phyloP scores from a whole-genome alignment of 345 rosid genomes.

The Firmiana major region DNA sequence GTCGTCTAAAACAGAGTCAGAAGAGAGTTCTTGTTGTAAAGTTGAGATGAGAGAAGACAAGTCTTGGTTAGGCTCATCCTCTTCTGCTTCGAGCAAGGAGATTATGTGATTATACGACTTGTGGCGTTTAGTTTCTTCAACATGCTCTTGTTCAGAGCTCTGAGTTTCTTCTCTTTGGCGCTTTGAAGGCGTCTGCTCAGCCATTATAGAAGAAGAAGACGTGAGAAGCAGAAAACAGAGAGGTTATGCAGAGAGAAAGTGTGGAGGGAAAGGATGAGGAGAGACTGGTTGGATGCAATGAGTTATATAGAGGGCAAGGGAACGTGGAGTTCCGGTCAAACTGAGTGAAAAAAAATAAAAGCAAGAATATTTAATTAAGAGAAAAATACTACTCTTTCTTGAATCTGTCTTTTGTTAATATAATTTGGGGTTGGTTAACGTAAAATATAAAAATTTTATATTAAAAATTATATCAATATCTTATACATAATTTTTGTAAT shows the following conservation, averaged over 20 bases:
- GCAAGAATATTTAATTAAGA: slow-evolving; percentile 2
- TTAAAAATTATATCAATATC: too few relatives aligned
- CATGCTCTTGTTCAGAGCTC: slow-evolving; percentile 12
- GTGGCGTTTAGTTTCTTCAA: slow-evolving; percentile 41
- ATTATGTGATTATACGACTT: slow-evolving; percentile 42
- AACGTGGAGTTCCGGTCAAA: slow-evolving; percentile 43
- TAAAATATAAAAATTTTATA: too few relatives aligned
- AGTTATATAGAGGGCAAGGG: slow-evolving; percentile 50
- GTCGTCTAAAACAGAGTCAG: slow-evolving; percentile 22
- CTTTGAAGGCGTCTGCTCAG: slow-evolving; percentile 38
- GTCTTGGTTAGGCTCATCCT: slow-evolving; percentile 47
- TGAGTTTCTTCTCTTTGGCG: slow-evolving; percentile 61
- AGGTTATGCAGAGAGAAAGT: background rate
- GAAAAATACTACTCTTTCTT: background rate
- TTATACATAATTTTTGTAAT: too few relatives aligned
- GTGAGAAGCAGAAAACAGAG: background rate
- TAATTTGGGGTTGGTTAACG: too few relatives aligned
- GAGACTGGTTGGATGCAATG: slow-evolving; percentile 38
- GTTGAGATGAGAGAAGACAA: slow-evolving; percentile 49
- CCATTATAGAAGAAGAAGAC: slow-evolving; percentile 29
- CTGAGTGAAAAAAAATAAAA: slow-evolving; percentile 12
- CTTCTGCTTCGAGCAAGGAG: slow-evolving; percentile 48
- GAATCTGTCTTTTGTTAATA: too few relatives aligned
- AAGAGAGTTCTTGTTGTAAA: slow-evolving; percentile 52
- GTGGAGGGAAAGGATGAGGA: slow-evolving; percentile 22